These are phyloP conservation scores for Amanita subjunquillea DNA, from an alignment of 768 basidiomycete genomes.

Conservation along the genomic window DNA sequence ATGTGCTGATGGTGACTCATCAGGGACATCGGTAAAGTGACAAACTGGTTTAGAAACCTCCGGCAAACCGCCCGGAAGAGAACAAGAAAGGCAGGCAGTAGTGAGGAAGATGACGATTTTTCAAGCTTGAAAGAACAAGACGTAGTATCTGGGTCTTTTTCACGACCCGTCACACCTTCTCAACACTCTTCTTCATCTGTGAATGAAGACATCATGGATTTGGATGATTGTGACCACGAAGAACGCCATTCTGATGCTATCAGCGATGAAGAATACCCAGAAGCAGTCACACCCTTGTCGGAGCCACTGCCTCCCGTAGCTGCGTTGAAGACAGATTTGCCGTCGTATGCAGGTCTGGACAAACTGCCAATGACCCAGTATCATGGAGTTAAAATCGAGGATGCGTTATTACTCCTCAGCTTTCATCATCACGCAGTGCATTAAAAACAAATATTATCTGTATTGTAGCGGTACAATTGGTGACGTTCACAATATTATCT, in stretches of 20 bases:
- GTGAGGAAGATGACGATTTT: conserved; percentile 36
- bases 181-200: conserved; percentile 40
- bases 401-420: conserved; percentile 62
- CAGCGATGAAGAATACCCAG: conserved; percentile 66
- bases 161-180: conserved; percentile 43
- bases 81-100: conserved; percentile 37
- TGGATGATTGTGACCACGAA: conserved; percentile 36
- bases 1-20: conserved; percentile 9
- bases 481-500: not conserved
- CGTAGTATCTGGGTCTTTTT: conserved; percentile 21
- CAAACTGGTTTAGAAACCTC: conserved; percentile 83
- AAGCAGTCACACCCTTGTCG: conserved; percentile 66
- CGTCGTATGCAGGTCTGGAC: conserved; percentile 29
- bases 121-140: conserved; percentile 24
- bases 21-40: conserved; percentile 77
- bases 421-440: conserved; percentile 63
- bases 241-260: conserved; percentile 39
- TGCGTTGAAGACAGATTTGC: conserved; percentile 7
- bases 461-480: conserved; percentile 8
- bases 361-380: conserved; percentile 32
- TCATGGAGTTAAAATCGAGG: conserved; percentile 57
- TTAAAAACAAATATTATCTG: conserved; percentile 17
- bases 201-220: conserved; percentile 37
- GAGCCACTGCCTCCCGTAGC: conserved; percentile 24
- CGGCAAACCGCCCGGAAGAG: conserved; percentile 75